Evolutionary conservation across 768 basidiomycete species (phyloP).

Genomic region (Boletus tylopilopsis): DNA sequence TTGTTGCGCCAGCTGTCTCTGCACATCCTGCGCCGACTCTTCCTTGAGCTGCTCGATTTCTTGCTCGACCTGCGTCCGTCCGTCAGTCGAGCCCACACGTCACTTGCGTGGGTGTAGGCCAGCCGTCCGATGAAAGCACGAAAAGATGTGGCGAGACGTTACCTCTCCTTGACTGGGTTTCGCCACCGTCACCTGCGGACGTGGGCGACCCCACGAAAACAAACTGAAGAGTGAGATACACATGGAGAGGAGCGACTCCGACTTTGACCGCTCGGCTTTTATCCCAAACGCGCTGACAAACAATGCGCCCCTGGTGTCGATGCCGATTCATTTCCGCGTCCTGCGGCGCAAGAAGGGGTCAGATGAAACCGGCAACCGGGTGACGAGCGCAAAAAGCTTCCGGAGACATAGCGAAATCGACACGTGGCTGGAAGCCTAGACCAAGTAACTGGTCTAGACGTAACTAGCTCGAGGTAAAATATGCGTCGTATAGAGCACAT

Average conservation of each 20-base stretch:
- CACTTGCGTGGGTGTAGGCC: neutral
- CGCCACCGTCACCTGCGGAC: neutral
- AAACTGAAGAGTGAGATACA: no score
- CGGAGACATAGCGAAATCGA: no score
- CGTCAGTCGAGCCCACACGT: neutral
- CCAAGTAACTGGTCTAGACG: no score
- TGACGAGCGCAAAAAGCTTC: no score
- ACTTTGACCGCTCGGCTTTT: conserved; percentile 9
- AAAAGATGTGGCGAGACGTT: neutral
- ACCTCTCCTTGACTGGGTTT: conserved; percentile 16
- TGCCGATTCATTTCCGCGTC: neutral
- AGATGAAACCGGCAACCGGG: no score
- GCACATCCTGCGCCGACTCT: conserved; percentile 22
- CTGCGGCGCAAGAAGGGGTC: neutral
- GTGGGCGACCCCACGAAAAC: no score
- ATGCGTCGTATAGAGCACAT: no score
- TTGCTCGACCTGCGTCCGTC: conserved; percentile 16
- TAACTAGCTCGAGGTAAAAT: no score
- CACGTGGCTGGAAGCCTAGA: no score
- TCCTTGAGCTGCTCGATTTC: conserved; percentile 19
- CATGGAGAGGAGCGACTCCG: no score
- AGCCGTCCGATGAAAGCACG: neutral
- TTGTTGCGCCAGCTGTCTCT: conserved; percentile 20
- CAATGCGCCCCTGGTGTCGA: no score
- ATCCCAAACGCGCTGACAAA: no score